Percentiles rank a stretch among this genome's conserved stretches.
phyloP scores from a whole-genome alignment of 1,139 yeast species.

The Entelexis sorbosivorans region DNA sequence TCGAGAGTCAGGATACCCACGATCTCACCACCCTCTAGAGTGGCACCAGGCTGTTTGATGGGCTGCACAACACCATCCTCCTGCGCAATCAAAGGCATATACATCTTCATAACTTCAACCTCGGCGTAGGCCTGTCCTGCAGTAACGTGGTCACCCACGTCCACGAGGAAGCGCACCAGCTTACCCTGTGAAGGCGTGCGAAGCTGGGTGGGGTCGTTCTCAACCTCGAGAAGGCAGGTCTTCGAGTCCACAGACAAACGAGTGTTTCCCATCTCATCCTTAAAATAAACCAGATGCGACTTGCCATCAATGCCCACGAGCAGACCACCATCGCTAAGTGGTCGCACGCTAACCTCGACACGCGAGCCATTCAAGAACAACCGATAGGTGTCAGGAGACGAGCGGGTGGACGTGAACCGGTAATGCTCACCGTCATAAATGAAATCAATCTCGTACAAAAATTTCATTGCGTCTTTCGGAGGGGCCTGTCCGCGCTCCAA shows the following conservation, averaged over 20 bases:
- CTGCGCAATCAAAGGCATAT: constrained; percentile 51
- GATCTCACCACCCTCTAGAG: constrained; percentile 91
- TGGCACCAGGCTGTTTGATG: constrained; percentile 96
- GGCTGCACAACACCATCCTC: constrained; percentile 90
- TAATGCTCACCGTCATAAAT: constrained; percentile 88
- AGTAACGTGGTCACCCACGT: constrained; percentile 83
- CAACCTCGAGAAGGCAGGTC: constrained; percentile 85
- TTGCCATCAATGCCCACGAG: constrained; percentile 81
- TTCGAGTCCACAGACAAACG: constrained; percentile 89
- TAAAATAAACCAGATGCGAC: constrained; percentile 93
- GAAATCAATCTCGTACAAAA: constrained; percentile 85
- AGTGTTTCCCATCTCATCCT: constrained; percentile 94
- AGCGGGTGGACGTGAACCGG: constrained; percentile 89
- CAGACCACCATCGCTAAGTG: constrained; percentile 88
- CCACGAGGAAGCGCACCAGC: constrained; percentile 82
- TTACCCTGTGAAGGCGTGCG: constrained; percentile 99
- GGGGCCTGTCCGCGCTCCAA: constrained; percentile 95
- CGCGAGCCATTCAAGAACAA: constrained; percentile 88
- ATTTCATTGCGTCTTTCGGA: constrained; percentile 62
- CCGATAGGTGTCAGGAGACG: constrained; percentile 74
- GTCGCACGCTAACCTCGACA: constrained; percentile 73
- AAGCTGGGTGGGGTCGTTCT: constrained; percentile 95
- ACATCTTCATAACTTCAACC: constrained; percentile 98
- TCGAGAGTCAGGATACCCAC: constrained; percentile 88
- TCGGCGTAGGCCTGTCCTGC: constrained; percentile 96